Conservation (phyloP, 805 yeast species). For the Kockiozyma suomiensis region DNA sequence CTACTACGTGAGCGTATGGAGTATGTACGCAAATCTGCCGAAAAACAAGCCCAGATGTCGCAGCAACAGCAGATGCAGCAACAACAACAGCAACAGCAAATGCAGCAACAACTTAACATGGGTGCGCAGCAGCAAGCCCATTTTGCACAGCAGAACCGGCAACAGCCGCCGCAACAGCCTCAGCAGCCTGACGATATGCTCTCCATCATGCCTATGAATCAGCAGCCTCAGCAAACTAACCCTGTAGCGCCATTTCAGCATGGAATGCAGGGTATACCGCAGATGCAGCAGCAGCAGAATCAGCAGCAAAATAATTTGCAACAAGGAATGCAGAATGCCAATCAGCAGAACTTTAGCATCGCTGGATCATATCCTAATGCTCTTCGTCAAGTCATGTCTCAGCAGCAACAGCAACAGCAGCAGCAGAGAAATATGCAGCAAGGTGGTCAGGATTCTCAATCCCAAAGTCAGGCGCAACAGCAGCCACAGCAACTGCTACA, state of each 20-base stretch:
- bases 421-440: constrained; percentile 13
- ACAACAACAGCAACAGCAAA: constrained; percentile 16
- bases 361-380: constrained; percentile 27
- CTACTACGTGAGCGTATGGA: constrained; percentile 25
- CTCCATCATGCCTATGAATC: constrained; percentile 14
- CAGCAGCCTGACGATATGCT: constrained; percentile 25
- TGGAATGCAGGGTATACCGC: background rate
- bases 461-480: constrained; percentile 14
- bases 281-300: constrained; percentile 5
- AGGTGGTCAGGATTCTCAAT: background rate
- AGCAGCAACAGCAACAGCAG: constrained; percentile 26
- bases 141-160: constrained; percentile 5
- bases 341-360: constrained; percentile 8
- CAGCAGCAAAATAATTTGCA: background rate
- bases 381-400: constrained; percentile 27
- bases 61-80: constrained; percentile 25
- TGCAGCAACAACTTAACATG: constrained; percentile 2
- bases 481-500: constrained; percentile 11
- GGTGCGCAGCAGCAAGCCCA: constrained; percentile 21
- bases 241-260: constrained; percentile 20
- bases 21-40: constrained; percentile 26
- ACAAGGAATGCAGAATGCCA: background rate
- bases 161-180: constrained; percentile 6
- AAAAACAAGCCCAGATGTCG: constrained; percentile 2
- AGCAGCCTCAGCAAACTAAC: constrained; percentile 24